Conservation (phyloP, 176 grass and related monocot genomes). For the Stipa capillata region DNA sequence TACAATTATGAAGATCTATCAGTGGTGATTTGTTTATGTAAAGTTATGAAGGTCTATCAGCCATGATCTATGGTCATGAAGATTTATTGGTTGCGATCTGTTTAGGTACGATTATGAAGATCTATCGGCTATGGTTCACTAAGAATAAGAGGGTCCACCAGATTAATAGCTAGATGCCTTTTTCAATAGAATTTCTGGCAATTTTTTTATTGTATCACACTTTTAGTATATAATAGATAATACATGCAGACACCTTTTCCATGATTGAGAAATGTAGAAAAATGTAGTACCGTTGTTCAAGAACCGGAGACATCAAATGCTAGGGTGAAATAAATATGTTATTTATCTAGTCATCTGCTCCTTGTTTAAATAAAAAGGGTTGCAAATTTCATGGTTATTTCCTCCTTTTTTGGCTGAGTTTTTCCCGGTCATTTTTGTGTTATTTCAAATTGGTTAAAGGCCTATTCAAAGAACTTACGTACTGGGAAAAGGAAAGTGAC, state of each 20-base stretch:
- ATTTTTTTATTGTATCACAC: no score
- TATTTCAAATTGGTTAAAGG: neutral
- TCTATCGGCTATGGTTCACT: no score
- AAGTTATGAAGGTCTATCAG: no score
- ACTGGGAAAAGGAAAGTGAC: neutral
- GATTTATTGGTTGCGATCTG: no score
- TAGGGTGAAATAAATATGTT: neutral
- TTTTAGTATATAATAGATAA: no score
- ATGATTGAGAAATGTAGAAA: neutral
- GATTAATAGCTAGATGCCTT: no score
- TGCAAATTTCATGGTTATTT: neutral
- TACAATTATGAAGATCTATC: no score
- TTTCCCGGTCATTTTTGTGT: neutral
- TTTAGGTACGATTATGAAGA: no score
- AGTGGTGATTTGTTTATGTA: no score
- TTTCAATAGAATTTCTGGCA: no score
- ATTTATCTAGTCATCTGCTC: neutral
- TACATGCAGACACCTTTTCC: neutral
- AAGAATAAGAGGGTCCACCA: no score
- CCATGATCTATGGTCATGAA: no score
- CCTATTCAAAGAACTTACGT: neutral
- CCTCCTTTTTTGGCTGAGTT: neutral
- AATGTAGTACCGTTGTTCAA: neutral
- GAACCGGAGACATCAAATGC: neutral
- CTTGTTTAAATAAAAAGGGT: neutral